Conservation (phyloP, 2,329 filamentous ascomycete genomes). For the Cladophialophora carrionii region DNA sequence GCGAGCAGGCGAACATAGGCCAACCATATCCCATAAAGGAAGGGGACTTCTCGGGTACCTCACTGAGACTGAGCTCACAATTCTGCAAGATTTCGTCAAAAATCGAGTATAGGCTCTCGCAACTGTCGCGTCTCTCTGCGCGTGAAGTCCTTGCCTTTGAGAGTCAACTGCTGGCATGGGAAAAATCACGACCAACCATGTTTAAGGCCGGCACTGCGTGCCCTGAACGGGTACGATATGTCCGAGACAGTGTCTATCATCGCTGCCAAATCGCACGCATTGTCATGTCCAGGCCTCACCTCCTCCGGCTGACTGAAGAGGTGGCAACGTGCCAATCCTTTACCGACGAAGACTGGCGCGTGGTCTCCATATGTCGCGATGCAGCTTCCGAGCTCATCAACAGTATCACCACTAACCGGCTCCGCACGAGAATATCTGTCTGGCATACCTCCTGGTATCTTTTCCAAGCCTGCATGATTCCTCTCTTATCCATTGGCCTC, state of each 20-base stretch:
- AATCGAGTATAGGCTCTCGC: constrained; percentile 8
- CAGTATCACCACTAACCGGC: not conserved
- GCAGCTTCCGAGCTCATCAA: constrained; percentile 9
- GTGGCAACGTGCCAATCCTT: not conserved
- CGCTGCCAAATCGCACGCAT: constrained; percentile 8
- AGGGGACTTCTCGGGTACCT: constrained; percentile 5
- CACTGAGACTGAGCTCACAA: constrained; percentile 12
- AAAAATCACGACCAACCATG: constrained; percentile 2
- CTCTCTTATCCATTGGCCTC: constrained; percentile 10
- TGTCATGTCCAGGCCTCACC: constrained; percentile 14
- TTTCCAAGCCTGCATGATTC: constrained; percentile 19
- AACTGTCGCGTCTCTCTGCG: constrained; percentile 10
- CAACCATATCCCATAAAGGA: not conserved
- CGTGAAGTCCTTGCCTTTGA: constrained; percentile 13
- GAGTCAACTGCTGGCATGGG: constrained; percentile 5
- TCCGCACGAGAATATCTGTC: constrained; percentile 14
- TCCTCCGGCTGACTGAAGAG: constrained; percentile 18
- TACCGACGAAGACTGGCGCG: constrained; percentile 17
- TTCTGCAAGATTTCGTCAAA: constrained; percentile 14
- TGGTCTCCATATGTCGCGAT: constrained; percentile 13
- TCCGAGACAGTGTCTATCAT: constrained; percentile 10
- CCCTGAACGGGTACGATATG: constrained; percentile 3
- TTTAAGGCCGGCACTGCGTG: constrained; percentile 7
- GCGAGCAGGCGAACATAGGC: not conserved
- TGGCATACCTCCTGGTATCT: constrained; percentile 16